Evolutionary conservation across 805 yeast genomes (phyloP).

Genomic region (Metschnikowia lochheadii): DNA sequence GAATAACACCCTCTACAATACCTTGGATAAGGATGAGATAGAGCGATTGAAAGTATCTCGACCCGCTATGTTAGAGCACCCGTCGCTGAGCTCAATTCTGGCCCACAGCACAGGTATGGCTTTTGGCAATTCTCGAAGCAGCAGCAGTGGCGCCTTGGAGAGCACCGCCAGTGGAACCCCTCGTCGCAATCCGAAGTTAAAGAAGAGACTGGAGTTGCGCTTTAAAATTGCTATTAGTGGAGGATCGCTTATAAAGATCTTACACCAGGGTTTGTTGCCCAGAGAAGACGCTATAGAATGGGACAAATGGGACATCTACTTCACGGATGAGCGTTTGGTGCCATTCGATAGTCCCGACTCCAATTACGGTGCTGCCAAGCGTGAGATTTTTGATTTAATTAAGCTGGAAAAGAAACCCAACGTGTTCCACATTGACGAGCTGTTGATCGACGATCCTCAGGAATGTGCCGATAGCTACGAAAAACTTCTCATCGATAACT

Average conservation of each 20-base stretch:
- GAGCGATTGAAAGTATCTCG: slow-evolving; percentile 28
- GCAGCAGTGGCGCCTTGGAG: slow-evolving; percentile 9
- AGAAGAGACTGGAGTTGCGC: slow-evolving; percentile 58
- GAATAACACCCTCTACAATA: slow-evolving; percentile 56
- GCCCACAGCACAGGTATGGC: background rate
- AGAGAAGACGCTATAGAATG: slow-evolving; percentile 73
- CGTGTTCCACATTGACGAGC: slow-evolving; percentile 79
- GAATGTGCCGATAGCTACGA: slow-evolving; percentile 95
- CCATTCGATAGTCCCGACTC: slow-evolving; percentile 80
- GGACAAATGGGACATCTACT: slow-evolving; percentile 93
- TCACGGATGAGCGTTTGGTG: slow-evolving; percentile 94
- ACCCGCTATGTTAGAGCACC: slow-evolving; percentile 13
- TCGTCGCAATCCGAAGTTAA: slow-evolving; percentile 30
- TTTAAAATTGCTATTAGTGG: slow-evolving; percentile 92
- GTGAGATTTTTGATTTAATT: slow-evolving; percentile 72
- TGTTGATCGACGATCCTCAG: slow-evolving; percentile 70
- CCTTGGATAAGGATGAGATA: slow-evolving; percentile 34
- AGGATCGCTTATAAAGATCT: slow-evolving; percentile 83
- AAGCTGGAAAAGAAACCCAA: slow-evolving; percentile 56
- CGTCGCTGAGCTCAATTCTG: slow-evolving; percentile 10
- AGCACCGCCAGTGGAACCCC: slow-evolving; percentile 5
- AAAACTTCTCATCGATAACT: slow-evolving; percentile 76
- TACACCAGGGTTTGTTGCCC: slow-evolving; percentile 78
- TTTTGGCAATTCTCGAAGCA: slow-evolving; percentile 14
- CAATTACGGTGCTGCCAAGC: slow-evolving; percentile 85